Evolutionary conservation across 176 grass and related monocot genomes (phyloP).

Genomic region (Lolium multiflorum): DNA sequence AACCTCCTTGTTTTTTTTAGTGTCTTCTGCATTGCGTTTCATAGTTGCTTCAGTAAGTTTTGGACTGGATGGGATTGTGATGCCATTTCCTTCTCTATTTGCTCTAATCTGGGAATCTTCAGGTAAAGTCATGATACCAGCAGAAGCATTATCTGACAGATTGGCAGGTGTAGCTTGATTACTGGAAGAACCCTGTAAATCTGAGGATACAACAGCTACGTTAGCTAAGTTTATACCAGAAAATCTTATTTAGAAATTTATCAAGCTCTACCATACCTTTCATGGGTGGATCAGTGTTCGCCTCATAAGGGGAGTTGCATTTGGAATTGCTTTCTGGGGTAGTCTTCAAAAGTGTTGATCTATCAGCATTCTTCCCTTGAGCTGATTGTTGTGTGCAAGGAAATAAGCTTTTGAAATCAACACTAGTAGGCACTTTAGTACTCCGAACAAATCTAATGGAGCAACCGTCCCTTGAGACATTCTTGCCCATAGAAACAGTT

Average conservation of each 20-base stretch:
- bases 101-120: conserved; percentile 32
- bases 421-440: conserved; percentile 38
- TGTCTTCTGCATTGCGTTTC: conserved; percentile 26
- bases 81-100: conserved; percentile 30
- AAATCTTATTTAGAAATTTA: conserved; percentile 15
- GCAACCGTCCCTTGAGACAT: conserved; percentile 47
- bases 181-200: conserved; percentile 15
- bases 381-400: conserved; percentile 40
- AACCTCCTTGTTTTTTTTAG: conserved; percentile 31
- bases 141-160: conserved; percentile 33
- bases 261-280: conserved; percentile 46
- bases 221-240: conserved; percentile 24
- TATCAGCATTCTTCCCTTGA: conserved; percentile 44
- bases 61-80: neutral
- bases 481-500: conserved; percentile 34
- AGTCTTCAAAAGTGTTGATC: conserved; percentile 22
- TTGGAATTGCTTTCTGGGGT: conserved; percentile 51
- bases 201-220: conserved; percentile 28
- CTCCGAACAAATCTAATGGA: conserved; percentile 64
- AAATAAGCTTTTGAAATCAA: conserved; percentile 43
- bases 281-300: conserved; percentile 26
- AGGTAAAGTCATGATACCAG: conserved; percentile 18
- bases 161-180: conserved; percentile 21
- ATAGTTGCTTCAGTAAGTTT: conserved; percentile 42
- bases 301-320: conserved; percentile 33